Evolutionary conservation across 179 eudicot genomes (phyloP), one percentile per base, ranked within the genome.

Genomic region (Patellifolia procumbens): DNA sequence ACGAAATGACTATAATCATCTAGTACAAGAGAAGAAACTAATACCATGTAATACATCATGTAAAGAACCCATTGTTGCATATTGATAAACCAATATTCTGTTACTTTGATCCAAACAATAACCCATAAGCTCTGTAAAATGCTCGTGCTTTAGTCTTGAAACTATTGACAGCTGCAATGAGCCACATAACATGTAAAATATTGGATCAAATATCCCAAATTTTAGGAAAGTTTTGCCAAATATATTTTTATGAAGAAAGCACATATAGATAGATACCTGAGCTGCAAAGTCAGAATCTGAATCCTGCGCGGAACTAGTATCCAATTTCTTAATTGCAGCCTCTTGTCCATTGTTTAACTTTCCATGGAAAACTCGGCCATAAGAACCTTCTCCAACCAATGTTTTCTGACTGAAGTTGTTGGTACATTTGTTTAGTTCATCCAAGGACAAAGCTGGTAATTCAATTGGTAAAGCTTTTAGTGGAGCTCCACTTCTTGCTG

Each of bases 1-100:
- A 39, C 3, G 9, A 39, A 39, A 5, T 39, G 9, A 39, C 45
- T 39, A 7, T 39, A 37, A 2, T 37, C 6, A 2, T 6, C 42
- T 37, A 37, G n/a, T 37, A 37, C 42, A 37, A 37, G 42, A 37
- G 45, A 29, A 65, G 79, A 51, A 39, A 34, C 16, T 34, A 63
- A 51, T 89, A 92, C 97, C 97, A 74, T 92, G 97, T 73, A 92
- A 83, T 43, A 92, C 82, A 74, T 92, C 97, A 71, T 92, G 97
- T 65, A 92, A 81, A 39, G 97, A 89, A 45, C 97, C 96, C 91
- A 68, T 86, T 11, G 92, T 83, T 73, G 97, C 97, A 79, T 74
- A 92, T 55, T 92, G 88, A 75, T 91, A 92, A 13, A 85, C 91
- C 82, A 92, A 78, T 68, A 92, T 90, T 58, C 90, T 81, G 79